Evolutionary conservation across 805 yeast genomes (phyloP), one percentile per base, ranked within the genome.

Genomic region (Candida berthetii): DNA sequence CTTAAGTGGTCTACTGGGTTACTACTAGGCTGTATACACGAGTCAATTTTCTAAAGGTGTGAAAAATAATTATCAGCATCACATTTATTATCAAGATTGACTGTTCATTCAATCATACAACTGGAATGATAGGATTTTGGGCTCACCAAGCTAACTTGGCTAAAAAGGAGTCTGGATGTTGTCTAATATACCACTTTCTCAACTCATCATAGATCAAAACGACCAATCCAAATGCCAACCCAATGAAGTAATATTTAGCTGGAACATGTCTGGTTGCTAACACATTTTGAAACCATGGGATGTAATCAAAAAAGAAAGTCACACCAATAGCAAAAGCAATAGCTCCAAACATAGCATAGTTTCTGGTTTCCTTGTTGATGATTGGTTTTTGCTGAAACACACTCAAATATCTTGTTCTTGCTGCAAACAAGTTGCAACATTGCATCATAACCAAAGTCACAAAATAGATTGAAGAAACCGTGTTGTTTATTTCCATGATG

Each of bases 391-490:
- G 70, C 43, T 68, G 72, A 55, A 71, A 66, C 18, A 71, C 42
- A 42, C 71, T 63, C 44, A 66, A 54, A 37, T 60, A 55, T 44
- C 76, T 59, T 0, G 72, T 66, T 54, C 79, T 62, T 33, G 67
- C 61, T 2, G 69, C 58, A 48, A 72, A 43, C 46, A 71, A 53
- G 45, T 72, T 71, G 58, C 71, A 71, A 48, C 65, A 60, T 48
- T 73, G 78, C 63, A 72, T 53, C 32, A 72, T 62, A 6, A 73
- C 75, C 60, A 73, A 57, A 37, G 69, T 71, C 35, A 62, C 57
- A 48, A 73, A 73, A 53, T 71, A 73, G 36, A 72, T 65, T 3
- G 74, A 66, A 1, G 74, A 68, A 3, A 73, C 67, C 22, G 53
- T 53, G 34, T 55, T 57, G 38, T 52, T 50, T 25, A 57, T 41